A percentile compares a stretch with the other conserved stretches of the same genome.
Evolutionary conservation across 148 eudicot genomes (phyloP).

Genomic region (Rhododendron ovatum): DNA sequence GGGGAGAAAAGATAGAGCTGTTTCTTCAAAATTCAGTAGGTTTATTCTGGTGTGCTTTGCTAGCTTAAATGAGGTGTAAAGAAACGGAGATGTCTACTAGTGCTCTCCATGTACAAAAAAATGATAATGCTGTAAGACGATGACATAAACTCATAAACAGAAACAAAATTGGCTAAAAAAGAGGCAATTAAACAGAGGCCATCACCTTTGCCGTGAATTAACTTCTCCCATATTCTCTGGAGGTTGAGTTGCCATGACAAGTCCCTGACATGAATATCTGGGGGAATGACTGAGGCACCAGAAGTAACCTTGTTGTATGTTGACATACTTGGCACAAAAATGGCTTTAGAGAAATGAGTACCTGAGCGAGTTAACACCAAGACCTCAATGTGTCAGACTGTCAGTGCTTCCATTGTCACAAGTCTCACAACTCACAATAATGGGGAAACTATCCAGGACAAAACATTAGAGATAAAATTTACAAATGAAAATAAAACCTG

Average conservation of each 20-base stretch:
- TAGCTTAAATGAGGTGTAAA: not conserved
- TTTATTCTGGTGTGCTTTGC: not conserved
- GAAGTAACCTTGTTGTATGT: constrained; percentile 76
- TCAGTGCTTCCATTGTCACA: constrained; percentile 10
- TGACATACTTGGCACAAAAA: constrained; percentile 78
- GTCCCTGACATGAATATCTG: constrained; percentile 34
- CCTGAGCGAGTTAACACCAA: constrained; percentile 36
- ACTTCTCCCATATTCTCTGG: constrained; percentile 74
- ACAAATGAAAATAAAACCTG: not conserved
- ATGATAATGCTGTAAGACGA: not conserved
- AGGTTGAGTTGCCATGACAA: constrained; percentile 74
- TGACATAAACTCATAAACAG: not conserved
- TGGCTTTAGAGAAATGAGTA: constrained; percentile 62
- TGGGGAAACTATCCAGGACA: not conserved
- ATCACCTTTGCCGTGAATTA: constrained; percentile 53
- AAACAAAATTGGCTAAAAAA: not conserved
- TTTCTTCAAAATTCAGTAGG: not conserved
- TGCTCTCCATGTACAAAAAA: not conserved
- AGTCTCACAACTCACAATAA: not conserved
- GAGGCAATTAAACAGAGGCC: not conserved
- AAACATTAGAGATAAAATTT: not conserved
- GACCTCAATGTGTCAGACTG: not conserved
- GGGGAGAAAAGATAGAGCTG: not conserved
- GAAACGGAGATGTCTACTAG: not conserved
- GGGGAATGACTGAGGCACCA: constrained; percentile 42